Base-by-base conservation (phyloP, 257 asterid genomes). In the Cinchona pubescens region DNA sequence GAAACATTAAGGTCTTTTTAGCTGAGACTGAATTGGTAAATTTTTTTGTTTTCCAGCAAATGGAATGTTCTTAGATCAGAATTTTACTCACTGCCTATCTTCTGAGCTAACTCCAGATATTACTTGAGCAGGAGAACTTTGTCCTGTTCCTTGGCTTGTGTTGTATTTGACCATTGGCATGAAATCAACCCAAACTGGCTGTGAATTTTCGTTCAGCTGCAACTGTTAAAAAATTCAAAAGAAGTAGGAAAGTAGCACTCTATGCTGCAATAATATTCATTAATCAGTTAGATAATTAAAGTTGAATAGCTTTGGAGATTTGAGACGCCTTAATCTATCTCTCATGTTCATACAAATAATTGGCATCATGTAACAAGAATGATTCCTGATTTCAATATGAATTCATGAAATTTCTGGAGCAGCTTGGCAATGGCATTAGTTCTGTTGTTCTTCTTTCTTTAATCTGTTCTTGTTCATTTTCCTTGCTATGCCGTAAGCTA, bases 121-220 rank as follows among this genome's bases (percentile, higher is more conserved):
- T 30, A 90, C 62, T 34, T 62, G 86, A 56, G 73, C 63, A 14
- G 32, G 73, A 69, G 80, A 74, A 67, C 69, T 74, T 58, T 83
- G 76, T 49, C 70, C 82, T 49, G 84, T 49, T 78, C 80, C 87
- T 55, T 75, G 78, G 70, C 62, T 78, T 73, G 79, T 49, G 35
- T 71, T 69, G 25, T 73, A 71, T 38, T 56, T 82, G 0, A 82
- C 60, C 40, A 82, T 73, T 18, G 90, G 88, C 76, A 67, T 75
- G 80, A 89, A 79, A 58, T 90, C 91, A 46, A 82, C 83, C 97
- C 98, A 93, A 35, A 82, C 69, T 30, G 97, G 96, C 80, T 85
- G 92, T 4, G 84, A 77, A 29, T 87, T 88, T 71, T 87, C 92
- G 30, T 69, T 81, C 70, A 93, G 78, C 83, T 83, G 89, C 94